Evolutionary conservation across 208 protist species (phyloP).

Genomic region (Angomonas desouzai): DNA sequence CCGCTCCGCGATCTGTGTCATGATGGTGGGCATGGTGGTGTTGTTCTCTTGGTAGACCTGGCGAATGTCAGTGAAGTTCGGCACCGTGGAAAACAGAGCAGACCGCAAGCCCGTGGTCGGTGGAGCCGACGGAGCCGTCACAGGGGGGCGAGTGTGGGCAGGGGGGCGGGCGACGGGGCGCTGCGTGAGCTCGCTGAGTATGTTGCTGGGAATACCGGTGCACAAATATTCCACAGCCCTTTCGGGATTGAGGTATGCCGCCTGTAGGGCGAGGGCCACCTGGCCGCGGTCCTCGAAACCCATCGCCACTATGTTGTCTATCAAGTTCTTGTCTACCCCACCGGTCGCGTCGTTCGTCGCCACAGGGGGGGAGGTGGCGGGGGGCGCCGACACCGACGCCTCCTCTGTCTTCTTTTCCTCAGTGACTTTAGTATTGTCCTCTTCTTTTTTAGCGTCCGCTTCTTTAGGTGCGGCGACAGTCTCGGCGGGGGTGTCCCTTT

Average conservation of each 20-base stretch:
- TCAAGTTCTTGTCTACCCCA: constrained; percentile 45
- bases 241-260: constrained; percentile 84
- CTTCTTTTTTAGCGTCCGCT: too few species aligned
- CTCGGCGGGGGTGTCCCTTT: too few species aligned
- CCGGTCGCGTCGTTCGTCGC: neutral
- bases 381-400: constrained; percentile 3
- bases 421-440: neutral
- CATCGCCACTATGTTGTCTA: constrained; percentile 81
- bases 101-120: constrained; percentile 29
- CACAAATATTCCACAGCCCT: constrained; percentile 86
- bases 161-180: constrained; percentile 8
- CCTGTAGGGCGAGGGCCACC: constrained; percentile 70
- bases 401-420: constrained; percentile 10
- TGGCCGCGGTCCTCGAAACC: constrained; percentile 79
- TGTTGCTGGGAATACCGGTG: constrained; percentile 62
- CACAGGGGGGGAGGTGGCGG: constrained; percentile 8
- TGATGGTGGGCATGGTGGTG: constrained; percentile 43
- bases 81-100: constrained; percentile 47
- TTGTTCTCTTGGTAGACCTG: constrained; percentile 55
- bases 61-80: constrained; percentile 73
- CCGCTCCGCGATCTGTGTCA: constrained; percentile 62
- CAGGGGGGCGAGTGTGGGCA: constrained; percentile 1
- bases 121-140: constrained; percentile 1
- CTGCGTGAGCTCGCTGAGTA: constrained; percentile 31
- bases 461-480: too few species aligned